Percentiles rank a stretch among this genome's conserved stretches.
Conservation (phyloP, 257 asterid species). For the Salvia hispanica region DNA sequence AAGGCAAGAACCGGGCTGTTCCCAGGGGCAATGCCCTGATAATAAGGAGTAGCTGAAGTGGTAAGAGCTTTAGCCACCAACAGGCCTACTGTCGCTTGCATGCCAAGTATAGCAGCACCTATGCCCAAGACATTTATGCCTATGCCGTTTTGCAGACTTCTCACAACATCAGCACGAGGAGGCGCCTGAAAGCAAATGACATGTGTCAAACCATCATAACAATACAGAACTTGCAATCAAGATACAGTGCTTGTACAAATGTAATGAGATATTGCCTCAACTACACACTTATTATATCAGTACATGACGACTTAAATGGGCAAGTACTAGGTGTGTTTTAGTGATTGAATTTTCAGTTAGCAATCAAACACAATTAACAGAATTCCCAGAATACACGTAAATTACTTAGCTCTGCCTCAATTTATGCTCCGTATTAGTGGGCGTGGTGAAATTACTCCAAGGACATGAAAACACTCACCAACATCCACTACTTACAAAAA, state of each 20-base stretch:
- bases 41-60: slow-evolving; percentile 79
- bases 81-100: slow-evolving; percentile 94
- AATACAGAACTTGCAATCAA: not conserved
- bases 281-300: not conserved
- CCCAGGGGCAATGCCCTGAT: slow-evolving; percentile 77
- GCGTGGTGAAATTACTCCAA: slow-evolving; percentile 6
- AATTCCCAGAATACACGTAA: not conserved
- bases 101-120: slow-evolving; percentile 95
- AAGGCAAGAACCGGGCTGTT: slow-evolving; percentile 83
- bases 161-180: slow-evolving; percentile 93
- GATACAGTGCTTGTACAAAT: not conserved
- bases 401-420: slow-evolving; percentile 5
- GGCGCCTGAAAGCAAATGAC: slow-evolving; percentile 76
- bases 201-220: slow-evolving; percentile 10
- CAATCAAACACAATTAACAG: slow-evolving; percentile 23
- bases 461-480: not conserved
- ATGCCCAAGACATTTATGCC: slow-evolving; percentile 74
- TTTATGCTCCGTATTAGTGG: not conserved
- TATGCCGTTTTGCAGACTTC: slow-evolving; percentile 83
- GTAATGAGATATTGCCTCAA: not conserved
- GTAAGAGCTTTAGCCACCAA: slow-evolving; percentile 99
- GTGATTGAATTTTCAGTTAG: not conserved
- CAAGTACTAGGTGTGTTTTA: not conserved
- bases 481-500: slow-evolving; percentile 5
- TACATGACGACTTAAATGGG: not conserved